A percentile compares a stretch with the other conserved stretches of the same genome.
Conservation (phyloP, 176 grass and related monocot species). For the Miscanthus lutarioriparius region DNA sequence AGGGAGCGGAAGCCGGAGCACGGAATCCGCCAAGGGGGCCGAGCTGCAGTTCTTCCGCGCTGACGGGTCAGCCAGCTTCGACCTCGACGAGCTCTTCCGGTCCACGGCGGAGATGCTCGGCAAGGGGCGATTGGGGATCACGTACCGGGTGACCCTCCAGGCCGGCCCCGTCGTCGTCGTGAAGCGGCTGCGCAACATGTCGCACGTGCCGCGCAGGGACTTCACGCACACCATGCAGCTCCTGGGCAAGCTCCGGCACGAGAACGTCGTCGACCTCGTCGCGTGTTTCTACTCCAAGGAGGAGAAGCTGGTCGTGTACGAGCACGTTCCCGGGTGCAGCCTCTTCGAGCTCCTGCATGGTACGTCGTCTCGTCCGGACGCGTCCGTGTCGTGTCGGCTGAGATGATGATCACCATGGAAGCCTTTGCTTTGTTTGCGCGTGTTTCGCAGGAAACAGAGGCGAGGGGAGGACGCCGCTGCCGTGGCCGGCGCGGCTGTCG, state of each 20-base stretch:
- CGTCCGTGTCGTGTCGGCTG: too few species aligned
- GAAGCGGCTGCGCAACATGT: constrained; percentile 85
- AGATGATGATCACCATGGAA: too few species aligned
- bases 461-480: constrained; percentile 67
- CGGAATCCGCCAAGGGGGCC: constrained; percentile 19
- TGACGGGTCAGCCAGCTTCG: constrained; percentile 48
- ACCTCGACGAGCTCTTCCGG: constrained; percentile 62
- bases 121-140: constrained; percentile 77
- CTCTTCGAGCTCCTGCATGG: constrained; percentile 84
- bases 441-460: constrained; percentile 53
- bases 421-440: too few species aligned
- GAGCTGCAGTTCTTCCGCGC: constrained; percentile 63
- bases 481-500: constrained; percentile 68
- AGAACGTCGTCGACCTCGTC: constrained; percentile 76
- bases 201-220: constrained; percentile 56
- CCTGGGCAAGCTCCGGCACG: constrained; percentile 76
- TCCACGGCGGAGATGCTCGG: constrained; percentile 80
- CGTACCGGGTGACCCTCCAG: constrained; percentile 66
- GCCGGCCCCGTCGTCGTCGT: constrained; percentile 50
- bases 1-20: constrained; percentile 44
- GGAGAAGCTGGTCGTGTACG: constrained; percentile 83
- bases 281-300: constrained; percentile 79
- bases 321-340: constrained; percentile 64
- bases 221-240: constrained; percentile 79
- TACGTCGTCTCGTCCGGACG: too few species aligned